phyloP scores from a whole-genome alignment of 352 stramenopile genomes.

The Pythium brassicae region DNA sequence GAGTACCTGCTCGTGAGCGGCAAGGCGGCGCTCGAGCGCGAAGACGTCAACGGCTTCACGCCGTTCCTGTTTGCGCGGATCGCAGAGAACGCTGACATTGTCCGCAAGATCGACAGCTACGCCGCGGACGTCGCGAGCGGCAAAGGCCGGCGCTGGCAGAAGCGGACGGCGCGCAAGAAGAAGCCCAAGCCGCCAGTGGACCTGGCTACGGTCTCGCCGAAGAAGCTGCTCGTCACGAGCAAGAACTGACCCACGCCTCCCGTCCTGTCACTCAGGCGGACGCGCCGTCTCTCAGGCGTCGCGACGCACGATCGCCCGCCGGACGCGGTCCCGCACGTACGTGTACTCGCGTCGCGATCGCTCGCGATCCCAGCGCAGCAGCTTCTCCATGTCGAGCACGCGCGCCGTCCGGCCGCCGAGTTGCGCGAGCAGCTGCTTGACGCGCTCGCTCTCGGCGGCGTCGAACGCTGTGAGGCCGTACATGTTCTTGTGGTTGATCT shows the following conservation, averaged over 20 bases:
- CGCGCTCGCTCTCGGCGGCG: conserved; percentile 32
- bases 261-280: neutral
- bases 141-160: conserved; percentile 20
- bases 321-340: conserved; percentile 27
- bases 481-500: conserved; percentile 76
- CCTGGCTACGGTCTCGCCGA: conserved; percentile 25
- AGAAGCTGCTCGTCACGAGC: conserved; percentile 45
- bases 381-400: conserved; percentile 34
- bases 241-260: conserved; percentile 23
- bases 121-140: conserved; percentile 25
- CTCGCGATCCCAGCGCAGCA: conserved; percentile 54
- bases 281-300: neutral
- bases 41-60: conserved; percentile 70
- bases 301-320: conserved; percentile 22
- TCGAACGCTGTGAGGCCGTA: conserved; percentile 58
- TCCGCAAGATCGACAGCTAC: conserved; percentile 56
- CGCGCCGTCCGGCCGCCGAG: conserved; percentile 40
- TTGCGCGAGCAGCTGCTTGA: conserved; percentile 38
- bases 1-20: conserved; percentile 64
- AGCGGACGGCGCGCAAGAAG: conserved; percentile 23
- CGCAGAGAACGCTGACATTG: conserved; percentile 55
- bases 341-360: conserved; percentile 39
- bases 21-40: conserved; percentile 30
- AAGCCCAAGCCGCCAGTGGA: conserved; percentile 19
- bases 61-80: conserved; percentile 68